These are phyloP conservation scores for Grigorovia yakushimaensis DNA, from an alignment of 805 yeast genomes.

Conservation along the genomic window DNA sequence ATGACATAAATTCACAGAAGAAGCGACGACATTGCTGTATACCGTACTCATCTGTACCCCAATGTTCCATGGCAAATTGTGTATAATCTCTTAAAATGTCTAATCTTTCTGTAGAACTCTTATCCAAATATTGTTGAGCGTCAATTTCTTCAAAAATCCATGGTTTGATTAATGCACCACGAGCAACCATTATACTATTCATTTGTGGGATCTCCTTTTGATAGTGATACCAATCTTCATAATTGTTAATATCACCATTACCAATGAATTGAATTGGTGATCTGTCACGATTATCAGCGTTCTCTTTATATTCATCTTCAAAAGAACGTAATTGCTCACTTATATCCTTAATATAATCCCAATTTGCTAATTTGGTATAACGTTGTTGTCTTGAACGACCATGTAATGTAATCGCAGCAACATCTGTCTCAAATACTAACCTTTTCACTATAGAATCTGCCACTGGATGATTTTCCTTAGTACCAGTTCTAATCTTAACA, in stretches of 20 bases:
- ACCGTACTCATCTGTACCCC: slow-evolving; percentile 98
- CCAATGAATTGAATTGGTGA: slow-evolving; percentile 74
- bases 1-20: slow-evolving; percentile 88
- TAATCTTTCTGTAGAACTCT: slow-evolving; percentile 80
- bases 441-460: slow-evolving; percentile 71
- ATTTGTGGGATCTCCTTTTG: slow-evolving; percentile 45
- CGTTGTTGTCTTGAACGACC: slow-evolving; percentile 96
- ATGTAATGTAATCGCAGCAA: slow-evolving; percentile 85
- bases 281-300: slow-evolving; percentile 38
- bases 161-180: slow-evolving; percentile 96
- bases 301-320: slow-evolving; percentile 45
- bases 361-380: slow-evolving; percentile 82
- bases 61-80: slow-evolving; percentile 79
- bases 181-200: slow-evolving; percentile 93
- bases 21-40: slow-evolving; percentile 78
- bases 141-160: slow-evolving; percentile 98
- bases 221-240: slow-evolving; percentile 81
- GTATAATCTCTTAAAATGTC: slow-evolving; percentile 64
- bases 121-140: slow-evolving; percentile 80
- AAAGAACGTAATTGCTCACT: slow-evolving; percentile 58
- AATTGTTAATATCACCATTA: slow-evolving; percentile 85
- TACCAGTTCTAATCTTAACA: slow-evolving; percentile 86
- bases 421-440: slow-evolving; percentile 67
- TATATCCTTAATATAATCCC: slow-evolving; percentile 77
- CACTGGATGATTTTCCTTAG: slow-evolving; percentile 73